phyloP scores from a whole-genome alignment of 331 rosid genomes.

The Quercus tomentella region DNA sequence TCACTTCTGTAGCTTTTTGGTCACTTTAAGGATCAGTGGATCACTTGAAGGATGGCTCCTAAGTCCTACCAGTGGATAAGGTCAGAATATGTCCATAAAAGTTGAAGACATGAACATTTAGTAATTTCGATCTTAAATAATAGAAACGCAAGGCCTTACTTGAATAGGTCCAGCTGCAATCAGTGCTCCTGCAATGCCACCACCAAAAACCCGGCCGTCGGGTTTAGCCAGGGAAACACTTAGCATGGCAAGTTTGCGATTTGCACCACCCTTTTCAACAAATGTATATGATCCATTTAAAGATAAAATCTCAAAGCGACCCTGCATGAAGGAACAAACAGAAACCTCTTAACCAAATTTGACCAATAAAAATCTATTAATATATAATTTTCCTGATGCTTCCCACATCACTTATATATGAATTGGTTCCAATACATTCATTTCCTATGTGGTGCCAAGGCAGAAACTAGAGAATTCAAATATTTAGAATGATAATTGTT shows the following conservation, averaged over 20 bases:
- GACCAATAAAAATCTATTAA: no score
- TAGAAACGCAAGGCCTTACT: conserved; percentile 21
- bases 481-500: background rate
- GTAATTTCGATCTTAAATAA: background rate
- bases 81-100: background rate
- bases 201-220: conserved; percentile 44
- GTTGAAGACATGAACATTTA: background rate
- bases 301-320: conserved; percentile 40
- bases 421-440: no score
- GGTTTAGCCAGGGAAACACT: conserved; percentile 26
- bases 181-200: conserved; percentile 27
- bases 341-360: background rate
- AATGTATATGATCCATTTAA: conserved; percentile 36
- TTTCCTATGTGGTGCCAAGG: background rate
- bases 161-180: conserved; percentile 50
- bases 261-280: background rate
- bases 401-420: no score
- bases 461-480: background rate
- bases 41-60: no score
- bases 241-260: conserved; percentile 7
- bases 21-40: no score
- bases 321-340: conserved; percentile 27
- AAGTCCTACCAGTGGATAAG: background rate
- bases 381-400: no score
- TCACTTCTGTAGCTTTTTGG: background rate